These are phyloP conservation scores for Raphidocelis subcapitata DNA, from an alignment of 139 green algal genomes.

Conservation along the genomic window DNA sequence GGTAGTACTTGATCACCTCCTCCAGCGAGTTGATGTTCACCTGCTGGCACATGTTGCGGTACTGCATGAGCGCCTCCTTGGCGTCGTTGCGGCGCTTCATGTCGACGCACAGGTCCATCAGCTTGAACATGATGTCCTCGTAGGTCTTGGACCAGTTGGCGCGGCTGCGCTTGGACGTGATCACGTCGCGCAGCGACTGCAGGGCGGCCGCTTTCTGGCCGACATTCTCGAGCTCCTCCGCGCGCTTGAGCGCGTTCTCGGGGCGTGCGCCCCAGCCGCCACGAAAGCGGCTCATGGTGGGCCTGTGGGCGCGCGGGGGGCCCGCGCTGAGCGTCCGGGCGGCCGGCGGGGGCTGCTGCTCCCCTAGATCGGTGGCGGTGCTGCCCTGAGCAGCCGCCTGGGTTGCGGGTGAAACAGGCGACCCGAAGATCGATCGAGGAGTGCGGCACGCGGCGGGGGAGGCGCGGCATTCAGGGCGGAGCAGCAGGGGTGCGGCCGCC, in stretches of 20 bases:
- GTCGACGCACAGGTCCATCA: conserved; percentile 94
- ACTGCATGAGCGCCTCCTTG: conserved; percentile 99
- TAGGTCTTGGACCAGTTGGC: conserved; percentile 91
- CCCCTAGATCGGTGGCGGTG: too few species aligned
- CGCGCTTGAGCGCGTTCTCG: conserved; percentile 98
- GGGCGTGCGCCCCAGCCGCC: conserved; percentile 72
- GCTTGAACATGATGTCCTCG: conserved; percentile 96
- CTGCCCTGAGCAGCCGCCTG: too few species aligned
- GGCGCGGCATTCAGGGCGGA: too few species aligned
- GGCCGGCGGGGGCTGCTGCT: too few species aligned
- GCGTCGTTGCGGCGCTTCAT: conserved; percentile 89
- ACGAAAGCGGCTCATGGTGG: conserved; percentile 7
- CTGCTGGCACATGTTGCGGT: conserved; percentile 96
- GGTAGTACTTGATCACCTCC: conserved; percentile 98
- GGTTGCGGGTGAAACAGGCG: too few species aligned
- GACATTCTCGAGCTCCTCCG: conserved; percentile 94
- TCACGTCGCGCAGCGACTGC: conserved; percentile 92
- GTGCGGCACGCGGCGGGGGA: too few species aligned
- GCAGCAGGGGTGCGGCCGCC: too few species aligned
- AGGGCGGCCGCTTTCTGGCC: conserved; percentile 84
- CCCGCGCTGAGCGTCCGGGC: too few species aligned
- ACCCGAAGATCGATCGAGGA: too few species aligned
- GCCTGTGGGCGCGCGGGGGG: too few species aligned
- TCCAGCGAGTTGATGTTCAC: conserved; percentile 96
- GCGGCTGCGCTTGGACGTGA: conserved; percentile 95